Percentiles rank a stretch among this genome's conserved stretches.
Conservation (phyloP, 2,329 filamentous ascomycete genomes). For the Biscogniauxia sp. region DNA sequence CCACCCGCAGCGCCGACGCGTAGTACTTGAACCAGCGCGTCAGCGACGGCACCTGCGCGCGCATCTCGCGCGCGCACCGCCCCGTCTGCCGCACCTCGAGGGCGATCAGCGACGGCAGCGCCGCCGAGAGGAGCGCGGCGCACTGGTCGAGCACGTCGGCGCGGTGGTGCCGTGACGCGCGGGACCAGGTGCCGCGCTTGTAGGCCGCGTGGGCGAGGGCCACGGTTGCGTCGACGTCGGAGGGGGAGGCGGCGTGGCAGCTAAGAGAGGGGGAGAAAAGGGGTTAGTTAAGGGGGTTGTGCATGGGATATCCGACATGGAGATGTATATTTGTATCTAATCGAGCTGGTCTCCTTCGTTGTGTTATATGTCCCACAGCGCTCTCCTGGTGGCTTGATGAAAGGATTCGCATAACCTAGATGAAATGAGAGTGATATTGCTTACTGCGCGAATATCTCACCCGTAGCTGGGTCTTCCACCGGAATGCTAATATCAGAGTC, state of each 20-base stretch:
- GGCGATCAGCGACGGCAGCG: conserved; percentile 55
- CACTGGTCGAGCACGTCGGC: conserved; percentile 62
- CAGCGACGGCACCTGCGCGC: conserved; percentile 63
- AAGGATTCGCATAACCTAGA: not conserved
- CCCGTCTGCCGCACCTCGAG: conserved; percentile 69
- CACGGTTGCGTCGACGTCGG: conserved; percentile 43
- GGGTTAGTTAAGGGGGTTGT: conserved; percentile 1
- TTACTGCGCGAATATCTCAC: conserved; percentile 50
- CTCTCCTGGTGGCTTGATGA: no score
- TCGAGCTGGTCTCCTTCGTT: no score
- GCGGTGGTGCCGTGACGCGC: conserved; percentile 52
- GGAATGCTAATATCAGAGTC: conserved; percentile 41
- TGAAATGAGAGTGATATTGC: conserved; percentile 9
- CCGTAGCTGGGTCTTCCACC: conserved; percentile 52
- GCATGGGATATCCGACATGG: not conserved
- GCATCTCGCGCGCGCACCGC: conserved; percentile 67
- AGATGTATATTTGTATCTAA: not conserved
- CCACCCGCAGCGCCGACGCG: conserved; percentile 63
- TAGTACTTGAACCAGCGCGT: conserved; percentile 73
- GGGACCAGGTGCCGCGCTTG: conserved; percentile 55
- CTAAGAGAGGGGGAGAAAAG: conserved; percentile 26
- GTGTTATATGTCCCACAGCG: no score
- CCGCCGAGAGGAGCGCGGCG: conserved; percentile 50
- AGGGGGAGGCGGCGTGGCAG: conserved; percentile 46
- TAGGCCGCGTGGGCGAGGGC: conserved; percentile 44